These are phyloP conservation scores for Murraya paniculata DNA, from an alignment of 345 rosid genomes.

Conservation along the genomic window DNA sequence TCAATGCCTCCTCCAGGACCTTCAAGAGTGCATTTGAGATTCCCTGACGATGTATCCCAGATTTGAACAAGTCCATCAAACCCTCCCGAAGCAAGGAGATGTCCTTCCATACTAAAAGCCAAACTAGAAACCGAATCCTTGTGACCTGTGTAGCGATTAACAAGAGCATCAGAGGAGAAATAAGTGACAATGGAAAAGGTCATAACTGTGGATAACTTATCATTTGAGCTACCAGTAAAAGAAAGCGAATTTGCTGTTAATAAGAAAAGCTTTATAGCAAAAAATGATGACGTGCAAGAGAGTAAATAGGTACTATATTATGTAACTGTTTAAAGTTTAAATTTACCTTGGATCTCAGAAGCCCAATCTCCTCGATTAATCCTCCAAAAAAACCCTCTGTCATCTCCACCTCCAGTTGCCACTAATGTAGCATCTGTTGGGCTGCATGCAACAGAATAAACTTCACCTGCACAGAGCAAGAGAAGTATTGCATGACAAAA, in stretches of 20 bases:
- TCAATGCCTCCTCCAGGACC: conserved; percentile 77
- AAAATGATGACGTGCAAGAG: neutral
- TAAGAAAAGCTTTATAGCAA: neutral
- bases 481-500: neutral
- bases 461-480: conserved; percentile 52
- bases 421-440: conserved; percentile 74
- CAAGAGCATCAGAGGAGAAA: neutral
- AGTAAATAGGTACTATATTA: neutral
- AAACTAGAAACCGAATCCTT: conserved; percentile 73
- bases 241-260: neutral
- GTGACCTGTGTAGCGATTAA: conserved; percentile 54
- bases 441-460: conserved; percentile 72
- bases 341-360: conserved; percentile 59
- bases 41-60: conserved; percentile 67
- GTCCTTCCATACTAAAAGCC: conserved; percentile 78
- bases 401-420: conserved; percentile 95
- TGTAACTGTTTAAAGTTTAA: neutral
- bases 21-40: conserved; percentile 52
- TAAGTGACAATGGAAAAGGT: neutral
- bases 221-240: neutral
- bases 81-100: conserved; percentile 76
- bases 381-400: conserved; percentile 77
- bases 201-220: neutral
- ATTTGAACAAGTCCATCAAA: conserved; percentile 73
- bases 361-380: conserved; percentile 92